Conservation (phyloP, 805 yeast genomes). For the Lipomyces chichibuensis region DNA sequence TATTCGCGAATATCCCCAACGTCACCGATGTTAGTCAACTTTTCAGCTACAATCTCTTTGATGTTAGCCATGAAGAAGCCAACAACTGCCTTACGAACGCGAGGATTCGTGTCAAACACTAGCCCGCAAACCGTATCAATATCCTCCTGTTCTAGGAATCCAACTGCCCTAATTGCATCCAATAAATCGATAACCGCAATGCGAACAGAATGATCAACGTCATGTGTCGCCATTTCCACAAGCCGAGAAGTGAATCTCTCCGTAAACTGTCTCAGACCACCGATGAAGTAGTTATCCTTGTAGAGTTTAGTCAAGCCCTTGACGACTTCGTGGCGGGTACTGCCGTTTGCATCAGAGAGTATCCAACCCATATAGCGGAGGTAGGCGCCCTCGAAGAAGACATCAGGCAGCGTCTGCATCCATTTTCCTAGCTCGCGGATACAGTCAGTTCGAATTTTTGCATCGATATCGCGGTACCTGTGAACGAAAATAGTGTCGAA, state of each 20-base stretch:
- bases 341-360: constrained; percentile 66
- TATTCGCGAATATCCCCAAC: constrained; percentile 14
- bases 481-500: constrained; percentile 69
- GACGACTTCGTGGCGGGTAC: constrained; percentile 68
- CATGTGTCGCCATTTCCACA: constrained; percentile 62
- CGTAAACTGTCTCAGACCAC: constrained; percentile 76
- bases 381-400: constrained; percentile 68
- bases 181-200: constrained; percentile 56
- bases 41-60: constrained; percentile 40
- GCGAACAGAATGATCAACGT: constrained; percentile 60
- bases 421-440: constrained; percentile 65
- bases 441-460: constrained; percentile 70
- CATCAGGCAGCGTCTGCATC: constrained; percentile 71
- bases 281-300: constrained; percentile 50
- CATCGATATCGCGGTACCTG: constrained; percentile 80
- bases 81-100: constrained; percentile 53
- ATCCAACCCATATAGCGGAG: constrained; percentile 84
- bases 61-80: constrained; percentile 51
- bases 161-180: constrained; percentile 58
- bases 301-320: constrained; percentile 57
- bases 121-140: constrained; percentile 51
- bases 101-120: constrained; percentile 45
- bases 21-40: constrained; percentile 18
- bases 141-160: constrained; percentile 67
- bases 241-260: constrained; percentile 70